These are phyloP conservation scores for Botrytis paeoniae DNA, from an alignment of 2,329 filamentous ascomycete genomes.

Conservation along the genomic window DNA sequence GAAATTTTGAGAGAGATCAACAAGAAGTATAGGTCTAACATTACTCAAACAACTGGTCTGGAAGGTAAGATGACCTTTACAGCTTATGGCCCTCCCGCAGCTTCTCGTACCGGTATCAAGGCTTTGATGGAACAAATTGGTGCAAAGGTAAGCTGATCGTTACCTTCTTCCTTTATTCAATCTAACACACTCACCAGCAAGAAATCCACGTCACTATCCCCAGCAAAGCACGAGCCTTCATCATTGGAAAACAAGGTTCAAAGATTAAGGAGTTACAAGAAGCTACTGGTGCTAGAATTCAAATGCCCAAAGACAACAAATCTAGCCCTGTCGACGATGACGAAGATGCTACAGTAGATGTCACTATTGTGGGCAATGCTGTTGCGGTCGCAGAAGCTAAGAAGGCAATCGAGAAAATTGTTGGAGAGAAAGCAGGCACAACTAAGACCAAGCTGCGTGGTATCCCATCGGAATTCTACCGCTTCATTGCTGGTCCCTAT, in stretches of 20 bases:
- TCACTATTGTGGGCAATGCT: constrained; percentile 86
- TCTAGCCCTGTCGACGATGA: constrained; percentile 60
- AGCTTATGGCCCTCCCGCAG: constrained; percentile 75
- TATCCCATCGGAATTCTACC: constrained; percentile 89
- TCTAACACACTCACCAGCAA: constrained; percentile 46
- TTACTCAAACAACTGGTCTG: constrained; percentile 72
- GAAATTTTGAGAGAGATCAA: constrained; percentile 92
- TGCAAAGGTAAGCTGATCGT: constrained; percentile 60
- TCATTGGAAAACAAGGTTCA: constrained; percentile 88
- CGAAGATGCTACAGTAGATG: constrained; percentile 77
- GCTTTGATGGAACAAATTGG: constrained; percentile 87
- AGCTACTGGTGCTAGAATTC: constrained; percentile 84
- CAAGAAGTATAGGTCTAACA: constrained; percentile 80
- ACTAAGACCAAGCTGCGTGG: constrained; percentile 77
- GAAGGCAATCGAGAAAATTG: constrained; percentile 81
- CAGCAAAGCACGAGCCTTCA: constrained; percentile 76
- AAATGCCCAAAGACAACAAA: constrained; percentile 79
- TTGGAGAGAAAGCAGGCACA: constrained; percentile 78
- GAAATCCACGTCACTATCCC: constrained; percentile 76
- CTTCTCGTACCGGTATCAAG: constrained; percentile 68
- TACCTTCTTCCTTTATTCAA: constrained; percentile 20
- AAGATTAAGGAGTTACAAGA: constrained; percentile 89
- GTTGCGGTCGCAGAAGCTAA: constrained; percentile 81
- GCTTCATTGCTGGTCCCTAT: constrained; percentile 83
- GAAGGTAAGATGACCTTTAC: constrained; percentile 77